A percentile compares a stretch with the other conserved stretches of the same genome.
phyloP scores from a whole-genome alignment of 371 early-diverging fungal species.

The Furculomyces boomerangus region DNA sequence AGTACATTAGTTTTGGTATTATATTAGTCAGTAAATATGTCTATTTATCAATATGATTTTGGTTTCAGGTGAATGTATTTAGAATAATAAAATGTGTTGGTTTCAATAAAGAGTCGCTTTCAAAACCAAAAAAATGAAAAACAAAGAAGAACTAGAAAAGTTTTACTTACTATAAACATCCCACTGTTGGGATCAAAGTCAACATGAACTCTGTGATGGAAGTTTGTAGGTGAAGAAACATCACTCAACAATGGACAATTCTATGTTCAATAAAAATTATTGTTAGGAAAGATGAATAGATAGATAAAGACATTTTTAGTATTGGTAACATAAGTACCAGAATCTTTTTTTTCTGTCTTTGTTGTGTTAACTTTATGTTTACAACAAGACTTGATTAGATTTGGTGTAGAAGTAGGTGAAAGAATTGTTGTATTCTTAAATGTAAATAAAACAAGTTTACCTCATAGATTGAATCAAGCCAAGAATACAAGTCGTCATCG shows the following conservation, averaged over 20 bases:
- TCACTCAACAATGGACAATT: slow-evolving; percentile 62
- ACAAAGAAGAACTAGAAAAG: not conserved
- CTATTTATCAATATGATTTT: no score
- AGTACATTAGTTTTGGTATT: no score
- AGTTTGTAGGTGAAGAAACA: slow-evolving; percentile 85
- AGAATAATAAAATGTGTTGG: no score
- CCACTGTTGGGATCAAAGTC: slow-evolving; percentile 90
- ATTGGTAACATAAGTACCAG: no score
- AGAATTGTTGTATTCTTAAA: slow-evolving; percentile 4
- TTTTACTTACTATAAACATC: slow-evolving; percentile 36
- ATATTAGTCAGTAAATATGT: no score
- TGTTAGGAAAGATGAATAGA: slow-evolving; percentile 1
- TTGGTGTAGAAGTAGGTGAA: not conserved
- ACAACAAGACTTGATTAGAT: no score
- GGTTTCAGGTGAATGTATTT: no score
- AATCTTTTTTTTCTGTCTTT: no score
- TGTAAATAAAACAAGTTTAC: slow-evolving; percentile 30
- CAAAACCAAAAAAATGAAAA: not conserved
- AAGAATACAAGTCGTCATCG: slow-evolving; percentile 88
- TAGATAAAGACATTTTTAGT: not conserved
- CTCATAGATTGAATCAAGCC: slow-evolving; percentile 93
- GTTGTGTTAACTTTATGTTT: no score
- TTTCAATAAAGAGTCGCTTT: not conserved
- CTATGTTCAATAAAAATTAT: slow-evolving; percentile 13
- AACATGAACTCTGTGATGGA: slow-evolving; percentile 89